These are phyloP conservation scores for Neurospora sp. DNA, from an alignment of 495 filamentous ascomycete species.

Conservation along the genomic window DNA sequence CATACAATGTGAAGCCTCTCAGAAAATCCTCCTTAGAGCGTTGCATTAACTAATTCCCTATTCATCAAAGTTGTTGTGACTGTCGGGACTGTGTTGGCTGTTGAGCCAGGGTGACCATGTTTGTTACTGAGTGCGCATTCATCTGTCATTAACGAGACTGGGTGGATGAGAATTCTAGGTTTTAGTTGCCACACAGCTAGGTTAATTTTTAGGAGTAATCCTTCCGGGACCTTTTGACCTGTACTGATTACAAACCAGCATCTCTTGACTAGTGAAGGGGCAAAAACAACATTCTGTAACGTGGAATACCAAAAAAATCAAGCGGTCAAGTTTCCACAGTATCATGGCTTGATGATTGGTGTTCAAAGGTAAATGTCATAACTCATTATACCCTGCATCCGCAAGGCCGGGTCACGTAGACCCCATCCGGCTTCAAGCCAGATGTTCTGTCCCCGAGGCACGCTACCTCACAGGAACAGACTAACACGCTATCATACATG, in stretches of 20 bases:
- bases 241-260: not conserved
- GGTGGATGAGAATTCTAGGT: not conserved
- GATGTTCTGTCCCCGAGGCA: not conserved
- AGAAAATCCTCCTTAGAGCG: no score
- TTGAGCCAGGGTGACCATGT: no score
- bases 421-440: not conserved
- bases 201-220: not conserved
- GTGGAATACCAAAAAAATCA: not conserved
- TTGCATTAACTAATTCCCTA: no score
- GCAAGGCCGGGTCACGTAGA: not conserved
- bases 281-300: not conserved
- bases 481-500: not conserved
- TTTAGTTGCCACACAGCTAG: not conserved
- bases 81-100: no score
- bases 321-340: not conserved
- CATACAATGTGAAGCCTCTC: no score
- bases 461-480: not conserved
- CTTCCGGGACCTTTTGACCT: not conserved
- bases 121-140: no score
- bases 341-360: not conserved
- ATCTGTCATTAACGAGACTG: no score
- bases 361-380: not conserved
- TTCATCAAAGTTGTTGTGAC: no score
- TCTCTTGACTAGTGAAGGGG: not conserved
- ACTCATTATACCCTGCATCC: not conserved